Evolutionary conservation across 2,329 filamentous ascomycete species (phyloP), one percentile per base, ranked within the genome.

Genomic region (Pyricularia pennisetigena): DNA sequence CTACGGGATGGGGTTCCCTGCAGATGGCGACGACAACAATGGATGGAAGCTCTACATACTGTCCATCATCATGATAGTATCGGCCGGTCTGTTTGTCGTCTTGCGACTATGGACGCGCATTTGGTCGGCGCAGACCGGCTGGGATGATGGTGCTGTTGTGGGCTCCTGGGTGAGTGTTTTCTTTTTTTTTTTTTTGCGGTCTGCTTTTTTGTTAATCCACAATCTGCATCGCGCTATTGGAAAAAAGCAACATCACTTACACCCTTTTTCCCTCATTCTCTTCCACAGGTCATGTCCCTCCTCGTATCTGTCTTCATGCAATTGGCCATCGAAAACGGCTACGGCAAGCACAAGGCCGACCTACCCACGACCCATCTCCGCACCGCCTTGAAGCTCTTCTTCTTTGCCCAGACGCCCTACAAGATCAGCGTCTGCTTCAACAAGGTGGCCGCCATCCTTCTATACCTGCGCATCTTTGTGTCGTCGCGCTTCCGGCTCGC

Each of bases 401-500:
- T 81, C 70, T 73, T 83, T 29, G 79, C 82, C 2, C 83, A 86
- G 71, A 80, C 83, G 67, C 81, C 83, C 69, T 86, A 86, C 75
- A 86, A 86, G 71, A 74, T 83, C 70, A 82, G 81, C 61, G 82
- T 86, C 69, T 84, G 83, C 72, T 74, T 84, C 35, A 84, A 82
- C 2, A 86, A 86, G 71, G 74, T 80, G 1, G 85, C 83, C 2
- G 83, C 85, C 67, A 73, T 85, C 7, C 75, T 84, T 3, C 78
- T 86, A 23, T 87, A 86, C 71, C 81, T 84, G 26, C 82, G 83
- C 29, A 83, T 86, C 64, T 86, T 86, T 69, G 76, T 82, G 26
- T 77, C 82, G 64, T 76, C 70, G 64, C 80, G 77, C 74, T 85
- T 86, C 71, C 78, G 79, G 9, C 75, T 78, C 2, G 74, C 78